phyloP scores from a whole-genome alignment of 768 basidiomycete species.

The Hirschioporus abietinus region DNA sequence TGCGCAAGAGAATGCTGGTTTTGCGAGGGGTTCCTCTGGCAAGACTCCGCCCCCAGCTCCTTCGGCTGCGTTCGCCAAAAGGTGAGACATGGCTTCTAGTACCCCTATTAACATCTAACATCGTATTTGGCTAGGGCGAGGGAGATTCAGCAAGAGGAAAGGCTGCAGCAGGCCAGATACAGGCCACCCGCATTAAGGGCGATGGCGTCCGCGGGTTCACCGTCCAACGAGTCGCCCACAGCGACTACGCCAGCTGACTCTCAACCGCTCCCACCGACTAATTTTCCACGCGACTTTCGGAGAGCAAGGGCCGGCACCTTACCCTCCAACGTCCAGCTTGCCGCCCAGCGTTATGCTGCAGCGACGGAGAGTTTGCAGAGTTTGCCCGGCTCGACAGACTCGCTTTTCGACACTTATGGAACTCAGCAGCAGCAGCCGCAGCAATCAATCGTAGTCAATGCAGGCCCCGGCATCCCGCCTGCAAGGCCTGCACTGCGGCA shows the following conservation, averaged over 20 bases:
- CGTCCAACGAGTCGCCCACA: slow-evolving; percentile 64
- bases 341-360: slow-evolving; percentile 75
- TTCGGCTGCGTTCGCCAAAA: slow-evolving; percentile 84
- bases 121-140: slow-evolving; percentile 55
- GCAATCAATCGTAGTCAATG: not conserved
- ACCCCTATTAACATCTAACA: slow-evolving; percentile 14
- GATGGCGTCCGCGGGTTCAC: slow-evolving; percentile 63
- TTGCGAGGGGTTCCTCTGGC: slow-evolving; percentile 77
- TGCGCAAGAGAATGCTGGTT: slow-evolving; percentile 75
- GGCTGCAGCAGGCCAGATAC: slow-evolving; percentile 57
- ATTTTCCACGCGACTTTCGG: slow-evolving; percentile 82
- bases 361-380: slow-evolving; percentile 52
- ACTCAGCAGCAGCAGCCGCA: slow-evolving; percentile 23
- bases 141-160: slow-evolving; percentile 78
- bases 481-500: slow-evolving; percentile 69
- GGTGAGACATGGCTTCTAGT: slow-evolving; percentile 38
- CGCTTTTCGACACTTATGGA: slow-evolving; percentile 23
- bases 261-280: slow-evolving; percentile 59
- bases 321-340: slow-evolving; percentile 90
- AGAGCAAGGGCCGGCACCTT: slow-evolving; percentile 97
- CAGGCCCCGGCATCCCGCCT: slow-evolving; percentile 32
- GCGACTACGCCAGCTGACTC: slow-evolving; percentile 54
- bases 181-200: slow-evolving; percentile 75
- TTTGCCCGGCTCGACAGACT: slow-evolving; percentile 15
- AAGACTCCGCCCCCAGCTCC: slow-evolving; percentile 90